These are phyloP conservation scores for Neurospora intermedia DNA, from an alignment of 495 filamentous ascomycete genomes.

Conservation along the genomic window DNA sequence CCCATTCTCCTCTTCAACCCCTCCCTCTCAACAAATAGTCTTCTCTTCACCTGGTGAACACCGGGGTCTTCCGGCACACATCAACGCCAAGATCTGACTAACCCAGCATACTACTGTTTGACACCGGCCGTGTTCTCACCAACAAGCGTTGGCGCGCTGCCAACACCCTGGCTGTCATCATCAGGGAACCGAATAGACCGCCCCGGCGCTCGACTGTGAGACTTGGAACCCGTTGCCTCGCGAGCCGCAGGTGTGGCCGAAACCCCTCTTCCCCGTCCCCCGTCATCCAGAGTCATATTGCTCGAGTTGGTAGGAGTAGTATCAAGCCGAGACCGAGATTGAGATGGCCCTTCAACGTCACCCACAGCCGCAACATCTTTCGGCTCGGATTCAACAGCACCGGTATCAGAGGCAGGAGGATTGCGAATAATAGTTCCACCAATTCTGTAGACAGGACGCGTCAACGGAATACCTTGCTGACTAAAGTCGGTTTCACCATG, in stretches of 20 bases:
- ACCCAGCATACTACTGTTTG: neutral
- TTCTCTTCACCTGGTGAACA: neutral
- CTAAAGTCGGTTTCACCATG: neutral
- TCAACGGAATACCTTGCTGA: slow-evolving; percentile 9
- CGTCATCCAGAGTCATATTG: neutral
- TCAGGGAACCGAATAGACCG: slow-evolving; percentile 38
- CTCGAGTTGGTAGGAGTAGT: neutral
- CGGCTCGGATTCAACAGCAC: neutral
- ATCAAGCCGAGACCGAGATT: neutral
- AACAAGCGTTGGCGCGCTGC: neutral
- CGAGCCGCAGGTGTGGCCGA: neutral
- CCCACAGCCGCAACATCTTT: neutral
- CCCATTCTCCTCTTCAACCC: neutral
- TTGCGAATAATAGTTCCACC: slow-evolving; percentile 22
- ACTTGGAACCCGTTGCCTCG: neutral
- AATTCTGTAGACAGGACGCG: slow-evolving; percentile 40
- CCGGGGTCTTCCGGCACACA: neutral
- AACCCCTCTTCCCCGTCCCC: neutral
- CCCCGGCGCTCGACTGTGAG: neutral
- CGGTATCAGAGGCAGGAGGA: neutral
- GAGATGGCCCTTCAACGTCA: neutral
- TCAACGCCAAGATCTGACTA: neutral
- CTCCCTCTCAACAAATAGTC: neutral
- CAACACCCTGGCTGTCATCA: slow-evolving; percentile 10
- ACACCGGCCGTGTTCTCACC: neutral